Evolutionary conservation across 805 yeast species (phyloP).

Genomic region (Yarrowia hollandica): DNA sequence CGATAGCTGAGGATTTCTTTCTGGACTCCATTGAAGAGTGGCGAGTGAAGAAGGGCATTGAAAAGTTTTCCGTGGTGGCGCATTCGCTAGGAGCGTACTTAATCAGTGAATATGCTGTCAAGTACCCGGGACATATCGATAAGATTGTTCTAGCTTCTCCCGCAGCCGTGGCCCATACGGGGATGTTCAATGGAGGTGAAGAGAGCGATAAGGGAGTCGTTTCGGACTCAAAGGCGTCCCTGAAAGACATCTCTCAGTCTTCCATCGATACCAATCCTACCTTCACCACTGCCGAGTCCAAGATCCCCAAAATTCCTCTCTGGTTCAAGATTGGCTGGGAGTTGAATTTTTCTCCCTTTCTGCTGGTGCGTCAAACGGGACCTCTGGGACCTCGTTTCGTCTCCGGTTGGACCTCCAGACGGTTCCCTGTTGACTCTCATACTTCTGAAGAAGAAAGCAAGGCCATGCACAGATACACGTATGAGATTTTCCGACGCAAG

Average conservation of each 20-base stretch:
- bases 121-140: conserved; percentile 58
- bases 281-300: conserved; percentile 29
- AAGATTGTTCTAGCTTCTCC: conserved; percentile 82
- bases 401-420: conserved; percentile 83
- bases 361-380: conserved; percentile 72
- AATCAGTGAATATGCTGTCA: conserved; percentile 64
- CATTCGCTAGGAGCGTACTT: conserved; percentile 93
- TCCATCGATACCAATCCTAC: conserved; percentile 25
- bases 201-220: background rate
- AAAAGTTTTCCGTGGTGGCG: conserved; percentile 62
- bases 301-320: conserved; percentile 55
- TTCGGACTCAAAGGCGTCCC: conserved; percentile 26
- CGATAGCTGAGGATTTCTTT: conserved; percentile 59
- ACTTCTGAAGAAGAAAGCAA: conserved; percentile 49
- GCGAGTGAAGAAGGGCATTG: conserved; percentile 53
- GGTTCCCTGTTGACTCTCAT: conserved; percentile 56
- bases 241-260: conserved; percentile 22
- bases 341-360: conserved; percentile 79
- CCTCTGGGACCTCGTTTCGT: conserved; percentile 82
- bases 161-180: conserved; percentile 68
- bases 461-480: conserved; percentile 73
- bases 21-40: conserved; percentile 64
- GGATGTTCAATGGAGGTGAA: conserved; percentile 37
- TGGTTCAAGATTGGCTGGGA: conserved; percentile 88
- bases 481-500: conserved; percentile 76